Percentiles rank a stretch among this genome's conserved stretches.
These are phyloP conservation scores for Leishmania turanica DNA, from an alignment of 208 protist species.

Conservation along the genomic window DNA sequence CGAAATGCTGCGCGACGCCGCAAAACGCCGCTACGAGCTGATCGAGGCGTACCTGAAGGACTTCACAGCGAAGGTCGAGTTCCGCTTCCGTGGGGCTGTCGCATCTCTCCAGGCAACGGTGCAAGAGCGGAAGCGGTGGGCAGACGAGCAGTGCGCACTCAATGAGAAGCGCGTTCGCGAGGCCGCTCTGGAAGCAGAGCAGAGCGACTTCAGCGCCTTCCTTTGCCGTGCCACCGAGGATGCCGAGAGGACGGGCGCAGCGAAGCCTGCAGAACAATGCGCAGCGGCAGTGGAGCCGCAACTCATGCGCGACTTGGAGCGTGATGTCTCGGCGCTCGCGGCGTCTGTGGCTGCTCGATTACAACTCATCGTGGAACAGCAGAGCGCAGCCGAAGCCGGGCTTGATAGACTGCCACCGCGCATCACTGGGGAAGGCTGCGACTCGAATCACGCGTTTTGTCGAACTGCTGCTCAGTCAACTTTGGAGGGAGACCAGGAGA, in stretches of 20 bases:
- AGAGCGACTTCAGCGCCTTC: conserved; percentile 1
- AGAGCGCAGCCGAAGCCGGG: background rate
- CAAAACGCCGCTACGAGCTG: background rate
- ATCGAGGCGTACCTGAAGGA: background rate
- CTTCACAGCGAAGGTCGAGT: conserved; percentile 5
- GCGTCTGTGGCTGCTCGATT: background rate
- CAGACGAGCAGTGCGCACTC: conserved; percentile 19
- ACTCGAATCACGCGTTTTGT: background rate
- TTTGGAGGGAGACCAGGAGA: background rate
- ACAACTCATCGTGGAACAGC: conserved; percentile 3
- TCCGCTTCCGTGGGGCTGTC: conserved; percentile 15
- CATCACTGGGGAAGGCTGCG: background rate
- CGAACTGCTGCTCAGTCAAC: background rate
- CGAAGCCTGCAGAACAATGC: background rate
- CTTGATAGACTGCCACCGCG: background rate
- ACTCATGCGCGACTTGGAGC: background rate
- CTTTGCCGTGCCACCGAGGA: background rate
- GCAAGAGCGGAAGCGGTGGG: conserved; percentile 24
- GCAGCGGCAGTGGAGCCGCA: background rate
- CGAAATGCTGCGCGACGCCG: background rate
- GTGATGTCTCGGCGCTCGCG: background rate
- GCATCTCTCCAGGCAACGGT: conserved; percentile 9
- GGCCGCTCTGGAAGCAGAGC: conserved; percentile 3
- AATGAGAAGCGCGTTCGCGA: conserved; percentile 10
- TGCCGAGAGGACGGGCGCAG: background rate